Conservation (phyloP, 2,329 filamentous ascomycete genomes). For the Lithohypha guttulata region DNA sequence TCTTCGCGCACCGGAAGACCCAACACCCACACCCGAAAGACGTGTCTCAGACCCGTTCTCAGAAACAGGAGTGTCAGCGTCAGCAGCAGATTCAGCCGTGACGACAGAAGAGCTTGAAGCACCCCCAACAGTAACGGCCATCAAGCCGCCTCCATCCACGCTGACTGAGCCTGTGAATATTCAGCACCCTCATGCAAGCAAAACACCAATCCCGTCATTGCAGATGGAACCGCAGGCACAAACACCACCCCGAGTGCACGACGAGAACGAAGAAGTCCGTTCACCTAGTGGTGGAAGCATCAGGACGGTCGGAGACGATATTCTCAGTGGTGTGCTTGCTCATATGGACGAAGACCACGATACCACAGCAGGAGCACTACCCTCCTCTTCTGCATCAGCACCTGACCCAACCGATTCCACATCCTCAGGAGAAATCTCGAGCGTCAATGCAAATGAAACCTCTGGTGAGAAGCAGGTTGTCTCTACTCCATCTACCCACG, state of each 20-base stretch:
- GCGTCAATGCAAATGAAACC: background rate
- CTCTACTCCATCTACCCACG: too few relatives aligned
- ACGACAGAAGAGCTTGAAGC: background rate
- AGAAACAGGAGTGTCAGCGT: background rate
- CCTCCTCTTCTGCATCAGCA: background rate
- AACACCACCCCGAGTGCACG: background rate
- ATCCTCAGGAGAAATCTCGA: background rate
- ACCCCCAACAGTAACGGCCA: background rate
- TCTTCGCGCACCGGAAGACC: background rate
- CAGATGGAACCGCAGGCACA: background rate
- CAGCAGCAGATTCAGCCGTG: background rate
- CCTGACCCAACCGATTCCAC: background rate
- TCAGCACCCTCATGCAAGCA: background rate
- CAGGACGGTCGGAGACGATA: constrained; percentile 16
- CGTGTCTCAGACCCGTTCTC: constrained; percentile 7
- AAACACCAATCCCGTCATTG: constrained; percentile 1
- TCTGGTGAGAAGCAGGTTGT: too few relatives aligned
- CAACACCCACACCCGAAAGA: constrained; percentile 12
- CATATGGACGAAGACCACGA: constrained; percentile 5
- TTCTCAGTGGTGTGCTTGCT: constrained; percentile 18
- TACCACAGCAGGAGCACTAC: background rate
- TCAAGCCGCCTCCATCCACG: constrained; percentile 3
- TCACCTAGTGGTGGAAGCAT: constrained; percentile 17
- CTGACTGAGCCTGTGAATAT: background rate
- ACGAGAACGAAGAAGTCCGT: constrained; percentile 1